Base-by-base conservation (phyloP, 2,329 filamentous ascomycete genomes). In the Daldinia sp. region DNA sequence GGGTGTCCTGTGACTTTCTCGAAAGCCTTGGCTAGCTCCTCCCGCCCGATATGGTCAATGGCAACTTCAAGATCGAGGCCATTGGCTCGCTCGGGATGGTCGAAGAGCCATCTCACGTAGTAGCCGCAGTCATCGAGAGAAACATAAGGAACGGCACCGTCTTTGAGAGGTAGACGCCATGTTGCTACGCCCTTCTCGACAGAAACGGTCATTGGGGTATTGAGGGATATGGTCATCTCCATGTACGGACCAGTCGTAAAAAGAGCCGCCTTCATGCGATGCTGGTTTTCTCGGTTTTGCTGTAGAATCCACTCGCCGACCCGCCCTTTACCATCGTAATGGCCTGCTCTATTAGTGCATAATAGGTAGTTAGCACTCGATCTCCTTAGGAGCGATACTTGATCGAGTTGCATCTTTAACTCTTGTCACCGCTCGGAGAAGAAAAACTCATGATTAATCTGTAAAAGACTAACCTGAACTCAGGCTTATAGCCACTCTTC, bases 181-280 rank as follows among this genome's bases (percentile, higher is more conserved):
- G 52, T 60, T 5, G 64, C 62, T 2, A 58, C 50, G 34, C 64
- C 65, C 43, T 80, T 68, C 50, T 81, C 78, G 8, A 82, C 63
- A 0, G 49, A 68, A 0, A 79, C 78, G 1, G 75, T 71, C 75
- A 83, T 79, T 15, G 78, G 71, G 1, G 79, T 82, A 3, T 43
- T 11, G 0, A 43, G 45, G 0, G 74, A 71, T 2, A 81, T 73
- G 0, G 75, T 66, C 80, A 83, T 82, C 39, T 81, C 78, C 11
- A 82, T 79, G 64, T 83, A 83, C 0, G 81, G 80, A 0, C 87
- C 86, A 0, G 85, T 85, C 43, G 87, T 89, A 72, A 89, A 89
- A 2, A 83, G 80, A 15, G 87, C 81, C 39, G 87, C 87, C 51
- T 84, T 45, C 56, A 79, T 81, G 9, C 67, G 66, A 37, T 61